phyloP scores from a whole-genome alignment of 1,139 yeast species.

The Kodamaea sp. region DNA sequence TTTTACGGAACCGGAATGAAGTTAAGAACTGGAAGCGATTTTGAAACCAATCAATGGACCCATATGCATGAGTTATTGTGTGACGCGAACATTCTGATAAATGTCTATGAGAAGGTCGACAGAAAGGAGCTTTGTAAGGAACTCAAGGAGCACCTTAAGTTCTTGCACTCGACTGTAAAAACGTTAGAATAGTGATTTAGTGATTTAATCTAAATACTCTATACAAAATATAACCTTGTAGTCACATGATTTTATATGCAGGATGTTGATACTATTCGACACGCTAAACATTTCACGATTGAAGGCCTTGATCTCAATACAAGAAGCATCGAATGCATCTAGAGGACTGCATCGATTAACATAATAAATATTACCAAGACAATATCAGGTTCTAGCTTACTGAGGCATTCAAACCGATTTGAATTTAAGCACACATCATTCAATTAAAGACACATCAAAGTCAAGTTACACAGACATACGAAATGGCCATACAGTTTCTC shows the following conservation, averaged over 20 bases:
- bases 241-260: no score
- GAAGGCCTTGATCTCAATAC: no score
- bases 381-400: no score
- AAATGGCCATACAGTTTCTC: slow-evolving; percentile 75
- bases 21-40: slow-evolving; percentile 54
- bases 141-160: slow-evolving; percentile 44
- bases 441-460: no score
- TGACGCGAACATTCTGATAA: slow-evolving; percentile 48
- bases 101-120: slow-evolving; percentile 47
- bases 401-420: no score
- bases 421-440: no score
- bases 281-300: no score
- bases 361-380: no score
- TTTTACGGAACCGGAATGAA: slow-evolving; percentile 57
- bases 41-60: slow-evolving; percentile 62
- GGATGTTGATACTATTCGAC: no score
- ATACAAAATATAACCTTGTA: not conserved
- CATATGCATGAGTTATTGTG: slow-evolving; percentile 60
- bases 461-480: no score
- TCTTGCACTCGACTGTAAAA: slow-evolving; percentile 34
- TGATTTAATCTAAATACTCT: not conserved
- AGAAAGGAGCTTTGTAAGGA: slow-evolving; percentile 50
- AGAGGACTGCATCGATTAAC: no score
- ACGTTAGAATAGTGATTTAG: slow-evolving; percentile 19
- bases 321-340: no score